Conservation (phyloP, 2,329 filamentous ascomycete genomes). For the Orbilia blumenaviensis region DNA sequence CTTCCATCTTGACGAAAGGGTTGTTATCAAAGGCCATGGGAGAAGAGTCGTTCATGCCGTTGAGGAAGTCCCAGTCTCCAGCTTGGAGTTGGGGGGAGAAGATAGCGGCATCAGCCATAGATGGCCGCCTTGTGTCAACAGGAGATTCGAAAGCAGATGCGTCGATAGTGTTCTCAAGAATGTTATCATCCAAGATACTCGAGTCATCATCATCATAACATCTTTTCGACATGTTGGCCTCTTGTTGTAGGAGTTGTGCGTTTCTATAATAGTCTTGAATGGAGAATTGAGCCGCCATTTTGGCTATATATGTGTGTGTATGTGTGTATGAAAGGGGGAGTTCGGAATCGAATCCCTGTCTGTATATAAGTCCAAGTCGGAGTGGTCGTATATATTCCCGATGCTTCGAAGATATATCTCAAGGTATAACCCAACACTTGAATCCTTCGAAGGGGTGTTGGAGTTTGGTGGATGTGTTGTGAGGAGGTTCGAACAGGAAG, state of each 20-base stretch:
- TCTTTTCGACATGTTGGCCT: constrained; percentile 55
- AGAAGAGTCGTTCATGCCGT: constrained; percentile 65
- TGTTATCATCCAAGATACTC: constrained; percentile 58
- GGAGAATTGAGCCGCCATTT: constrained; percentile 46
- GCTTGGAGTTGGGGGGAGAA: constrained; percentile 67
- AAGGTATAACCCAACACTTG: constrained; percentile 32
- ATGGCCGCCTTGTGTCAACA: constrained; percentile 55
- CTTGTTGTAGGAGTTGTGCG: constrained; percentile 42
- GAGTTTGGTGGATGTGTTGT: constrained; percentile 47
- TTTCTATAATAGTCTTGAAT: constrained; percentile 54
- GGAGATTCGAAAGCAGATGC: constrained; percentile 57
- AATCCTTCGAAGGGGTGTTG: constrained; percentile 50
- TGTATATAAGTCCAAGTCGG: constrained; percentile 31
- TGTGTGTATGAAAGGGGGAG: constrained; percentile 12
- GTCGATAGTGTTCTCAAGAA: constrained; percentile 58
- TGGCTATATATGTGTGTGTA: constrained; percentile 19
- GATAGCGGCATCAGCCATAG: constrained; percentile 51
- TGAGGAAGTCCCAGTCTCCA: constrained; percentile 65
- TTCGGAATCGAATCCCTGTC: constrained; percentile 39
- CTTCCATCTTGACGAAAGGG: constrained; percentile 59
- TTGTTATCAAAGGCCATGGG: constrained; percentile 66
- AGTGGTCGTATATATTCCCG: not conserved
- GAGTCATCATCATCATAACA: constrained; percentile 58
- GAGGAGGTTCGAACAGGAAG: constrained; percentile 51
- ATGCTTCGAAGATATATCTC: not conserved